Evolutionary conservation across 1,284 basidiomycete species (phyloP), one percentile per base, ranked within the genome.

Genomic region (Apiotrichum mycotoxinovorans): DNA sequence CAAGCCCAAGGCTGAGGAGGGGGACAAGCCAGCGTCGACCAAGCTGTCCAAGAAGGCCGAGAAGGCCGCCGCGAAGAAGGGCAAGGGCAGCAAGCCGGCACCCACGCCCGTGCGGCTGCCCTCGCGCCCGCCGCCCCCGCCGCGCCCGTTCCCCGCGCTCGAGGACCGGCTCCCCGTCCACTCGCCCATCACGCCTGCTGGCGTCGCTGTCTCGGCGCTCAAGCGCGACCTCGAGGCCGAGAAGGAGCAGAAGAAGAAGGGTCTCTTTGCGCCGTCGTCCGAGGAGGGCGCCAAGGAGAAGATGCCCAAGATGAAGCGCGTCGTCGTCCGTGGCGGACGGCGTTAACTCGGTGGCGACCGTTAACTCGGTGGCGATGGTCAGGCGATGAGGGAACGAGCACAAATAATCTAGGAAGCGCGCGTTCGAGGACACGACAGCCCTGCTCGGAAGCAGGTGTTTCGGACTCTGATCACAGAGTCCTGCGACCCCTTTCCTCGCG

Each of bases 171-270:
- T 75, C 27, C 75, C 75, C 7, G 50, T 75, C 17, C 73, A 77
- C 62, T 73, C 74, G 17, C 77, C 77, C 0, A 40, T 70, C 1
- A 65, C 73, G 2, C 59, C 70, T 7, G 69, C 74, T 10, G 76
- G 75, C 38, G 71, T 77, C n/a, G 76, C 75, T 3, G 62, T 75
- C 12, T 58, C 68, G 4, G 60, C 70, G 12, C 67, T 78, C 42
- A 74, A 74, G 63, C 62, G 76, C 44, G 75, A 77, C 54, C 46
- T 74, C 42, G 77, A 77, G 64, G 61, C 61, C 30, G 74, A 75
- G 56, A 75, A 74, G 60, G 77, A 77, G 60, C 61, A 62, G 42
- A 73, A 74, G 71, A 72, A 73, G 70, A 72, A 70, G 61, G 72
- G 71, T 7, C 49, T 69, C 11, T 52, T 52, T 35, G 49, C 46